Evolutionary conservation across 371 early-diverging fungal genomes (phyloP).

Genomic region (Zychaea mexicana): DNA sequence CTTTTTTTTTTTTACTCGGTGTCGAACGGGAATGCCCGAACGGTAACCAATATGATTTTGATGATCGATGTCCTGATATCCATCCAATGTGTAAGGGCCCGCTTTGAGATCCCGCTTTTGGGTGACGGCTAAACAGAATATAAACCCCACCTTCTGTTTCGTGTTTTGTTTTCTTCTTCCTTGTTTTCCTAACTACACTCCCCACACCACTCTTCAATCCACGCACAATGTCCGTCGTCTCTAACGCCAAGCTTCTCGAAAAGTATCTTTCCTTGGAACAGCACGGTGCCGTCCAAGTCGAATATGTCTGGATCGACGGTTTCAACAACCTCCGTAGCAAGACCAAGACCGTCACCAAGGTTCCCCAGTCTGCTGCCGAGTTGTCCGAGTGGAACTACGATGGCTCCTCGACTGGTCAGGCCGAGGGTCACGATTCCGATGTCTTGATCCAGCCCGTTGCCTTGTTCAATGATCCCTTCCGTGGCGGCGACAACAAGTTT

Average conservation of each 20-base stretch:
- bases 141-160: neutral
- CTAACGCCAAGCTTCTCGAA: slow-evolving; percentile 32
- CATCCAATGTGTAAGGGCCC: no score
- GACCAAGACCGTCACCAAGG: slow-evolving; percentile 42
- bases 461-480: slow-evolving; percentile 59
- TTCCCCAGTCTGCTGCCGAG: slow-evolving; percentile 37
- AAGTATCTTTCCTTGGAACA: slow-evolving; percentile 50
- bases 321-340: slow-evolving; percentile 34
- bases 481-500: slow-evolving; percentile 51
- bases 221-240: slow-evolving; percentile 20
- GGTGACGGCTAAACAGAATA: slow-evolving; percentile 5
- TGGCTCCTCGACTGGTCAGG: slow-evolving; percentile 57
- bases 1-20: slow-evolving; percentile 4
- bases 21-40: slow-evolving; percentile 5
- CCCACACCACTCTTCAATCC: neutral
- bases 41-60: neutral
- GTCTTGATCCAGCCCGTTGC: slow-evolving; percentile 49
- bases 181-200: neutral
- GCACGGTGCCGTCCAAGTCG: slow-evolving; percentile 41
- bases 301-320: slow-evolving; percentile 59
- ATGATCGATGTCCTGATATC: slow-evolving; percentile 6
- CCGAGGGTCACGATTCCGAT: slow-evolving; percentile 28
- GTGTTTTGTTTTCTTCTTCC: neutral
- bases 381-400: slow-evolving; percentile 57
- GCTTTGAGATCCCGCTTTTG: slow-evolving; percentile 5